A percentile compares a stretch with the other conserved stretches of the same genome.
phyloP scores from a whole-genome alignment of 139 green algal genomes.

The Spirogloea muscicola region DNA sequence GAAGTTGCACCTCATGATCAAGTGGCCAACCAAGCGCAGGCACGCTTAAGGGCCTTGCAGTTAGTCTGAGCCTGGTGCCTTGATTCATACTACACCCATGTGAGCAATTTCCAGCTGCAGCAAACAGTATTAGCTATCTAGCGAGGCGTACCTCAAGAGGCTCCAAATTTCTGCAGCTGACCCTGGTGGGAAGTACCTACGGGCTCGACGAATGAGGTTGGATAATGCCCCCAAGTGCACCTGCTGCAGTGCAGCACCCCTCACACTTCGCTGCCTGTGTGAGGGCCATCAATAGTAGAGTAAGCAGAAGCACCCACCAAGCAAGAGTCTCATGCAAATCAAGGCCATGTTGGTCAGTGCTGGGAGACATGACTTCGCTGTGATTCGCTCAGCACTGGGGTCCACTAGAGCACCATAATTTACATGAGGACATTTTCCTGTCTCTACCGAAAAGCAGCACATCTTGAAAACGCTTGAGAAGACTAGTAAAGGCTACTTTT shows the following conservation, averaged over 20 bases:
- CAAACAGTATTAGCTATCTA: background rate
- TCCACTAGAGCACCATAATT: too few species aligned
- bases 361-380: too few species aligned
- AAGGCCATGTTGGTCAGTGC: too few species aligned
- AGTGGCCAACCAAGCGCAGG: background rate
- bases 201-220: background rate
- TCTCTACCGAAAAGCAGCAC: too few species aligned
- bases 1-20: background rate
- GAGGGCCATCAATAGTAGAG: background rate
- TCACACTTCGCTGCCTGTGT: constrained; percentile 1
- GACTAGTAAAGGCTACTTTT: too few species aligned
- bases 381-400: too few species aligned
- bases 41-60: background rate
- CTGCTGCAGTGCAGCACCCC: constrained; percentile 18
- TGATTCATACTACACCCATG: background rate
- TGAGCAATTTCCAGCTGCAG: background rate
- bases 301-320: too few species aligned
- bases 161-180: constrained; percentile 27
- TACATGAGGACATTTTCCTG: too few species aligned
- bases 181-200: constrained; percentile 17
- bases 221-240: constrained; percentile 5
- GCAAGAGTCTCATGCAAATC: too few species aligned
- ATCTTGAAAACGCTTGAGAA: too few species aligned
- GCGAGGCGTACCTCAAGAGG: constrained; percentile 3
- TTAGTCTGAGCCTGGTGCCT: background rate